Percentiles rank a stretch among this genome's conserved stretches.
phyloP scores from a whole-genome alignment of 2,329 filamentous ascomycete genomes.

The Capronia epimyces region DNA sequence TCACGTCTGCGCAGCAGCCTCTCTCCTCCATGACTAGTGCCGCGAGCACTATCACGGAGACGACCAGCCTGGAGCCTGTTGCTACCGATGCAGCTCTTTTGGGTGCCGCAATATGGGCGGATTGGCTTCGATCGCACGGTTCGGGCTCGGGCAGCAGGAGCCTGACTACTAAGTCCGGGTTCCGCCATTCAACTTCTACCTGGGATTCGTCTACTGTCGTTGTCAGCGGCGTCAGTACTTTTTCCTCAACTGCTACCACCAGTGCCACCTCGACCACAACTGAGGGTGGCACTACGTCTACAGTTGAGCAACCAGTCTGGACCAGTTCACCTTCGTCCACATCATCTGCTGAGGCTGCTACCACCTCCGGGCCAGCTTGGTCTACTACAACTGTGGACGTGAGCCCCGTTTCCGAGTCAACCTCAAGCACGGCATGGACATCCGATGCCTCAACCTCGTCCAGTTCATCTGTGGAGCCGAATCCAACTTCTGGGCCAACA shows the following conservation, averaged over 20 bases:
- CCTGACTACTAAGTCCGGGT: not conserved
- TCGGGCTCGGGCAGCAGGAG: not conserved
- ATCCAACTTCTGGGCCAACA: not conserved
- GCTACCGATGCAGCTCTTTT: not conserved
- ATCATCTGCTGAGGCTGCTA: not conserved
- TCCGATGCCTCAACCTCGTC: not conserved
- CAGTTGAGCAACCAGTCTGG: not conserved
- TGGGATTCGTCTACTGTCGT: not conserved
- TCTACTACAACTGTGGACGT: not conserved
- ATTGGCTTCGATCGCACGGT: conserved; percentile 11
- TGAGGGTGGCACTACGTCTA: not conserved
- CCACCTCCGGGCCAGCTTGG: conserved; percentile 1
- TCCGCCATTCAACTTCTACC: not conserved
- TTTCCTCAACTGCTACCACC: not conserved
- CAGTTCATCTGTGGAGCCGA: conserved; percentile 1
- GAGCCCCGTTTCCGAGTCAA: not conserved
- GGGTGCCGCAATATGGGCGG: conserved; percentile 10
- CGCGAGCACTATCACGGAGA: not conserved
- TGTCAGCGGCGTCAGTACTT: not conserved
- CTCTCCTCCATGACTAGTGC: not conserved
- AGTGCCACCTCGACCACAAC: conserved; percentile 1
- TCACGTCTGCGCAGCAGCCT: conserved; percentile 6
- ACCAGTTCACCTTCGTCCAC: not conserved
- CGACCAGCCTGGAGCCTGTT: not conserved
- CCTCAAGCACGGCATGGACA: conserved; percentile 1